Evolutionary conservation across 2,329 filamentous ascomycete genomes (phyloP).

Genomic region (Ascochyta fabae): DNA sequence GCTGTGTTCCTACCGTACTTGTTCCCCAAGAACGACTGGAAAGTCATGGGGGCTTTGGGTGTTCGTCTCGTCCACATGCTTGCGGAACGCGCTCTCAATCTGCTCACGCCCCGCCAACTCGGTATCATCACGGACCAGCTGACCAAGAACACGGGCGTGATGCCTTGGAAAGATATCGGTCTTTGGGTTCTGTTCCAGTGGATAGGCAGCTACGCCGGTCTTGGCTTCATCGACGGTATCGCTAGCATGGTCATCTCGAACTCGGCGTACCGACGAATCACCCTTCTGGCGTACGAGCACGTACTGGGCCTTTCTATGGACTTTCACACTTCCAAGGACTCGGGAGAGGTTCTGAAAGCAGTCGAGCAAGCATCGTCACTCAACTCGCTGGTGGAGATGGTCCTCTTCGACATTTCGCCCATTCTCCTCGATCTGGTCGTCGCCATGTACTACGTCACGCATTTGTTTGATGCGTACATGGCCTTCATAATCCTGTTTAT

Average conservation of each 20-base stretch:
- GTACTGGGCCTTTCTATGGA: constrained; percentile 74
- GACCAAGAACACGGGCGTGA: constrained; percentile 54
- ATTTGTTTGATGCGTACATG: constrained; percentile 65
- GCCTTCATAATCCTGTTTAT: constrained; percentile 49
- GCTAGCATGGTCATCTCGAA: constrained; percentile 64
- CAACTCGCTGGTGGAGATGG: constrained; percentile 64
- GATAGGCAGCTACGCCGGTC: constrained; percentile 59
- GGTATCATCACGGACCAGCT: constrained; percentile 79
- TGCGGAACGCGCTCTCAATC: constrained; percentile 73
- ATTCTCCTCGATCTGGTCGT: constrained; percentile 67
- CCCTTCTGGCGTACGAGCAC: constrained; percentile 68
- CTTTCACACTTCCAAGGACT: constrained; percentile 71
- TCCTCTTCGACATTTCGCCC: constrained; percentile 66
- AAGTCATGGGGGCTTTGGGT: constrained; percentile 71
- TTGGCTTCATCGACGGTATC: constrained; percentile 58
- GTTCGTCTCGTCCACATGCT: constrained; percentile 73
- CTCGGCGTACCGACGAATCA: constrained; percentile 64
- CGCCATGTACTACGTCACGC: constrained; percentile 66
- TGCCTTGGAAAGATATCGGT: constrained; percentile 61
- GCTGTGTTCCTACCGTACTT: constrained; percentile 77
- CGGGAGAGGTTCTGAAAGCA: constrained; percentile 68
- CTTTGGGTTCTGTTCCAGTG: constrained; percentile 58
- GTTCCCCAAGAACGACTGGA: constrained; percentile 72
- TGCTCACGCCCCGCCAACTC: constrained; percentile 81
- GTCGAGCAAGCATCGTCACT: constrained; percentile 69